A percentile compares a stretch with the other conserved stretches of the same genome.
Evolutionary conservation across 768 basidiomycete species (phyloP).

Genomic region (Agrocybe praecox): DNA sequence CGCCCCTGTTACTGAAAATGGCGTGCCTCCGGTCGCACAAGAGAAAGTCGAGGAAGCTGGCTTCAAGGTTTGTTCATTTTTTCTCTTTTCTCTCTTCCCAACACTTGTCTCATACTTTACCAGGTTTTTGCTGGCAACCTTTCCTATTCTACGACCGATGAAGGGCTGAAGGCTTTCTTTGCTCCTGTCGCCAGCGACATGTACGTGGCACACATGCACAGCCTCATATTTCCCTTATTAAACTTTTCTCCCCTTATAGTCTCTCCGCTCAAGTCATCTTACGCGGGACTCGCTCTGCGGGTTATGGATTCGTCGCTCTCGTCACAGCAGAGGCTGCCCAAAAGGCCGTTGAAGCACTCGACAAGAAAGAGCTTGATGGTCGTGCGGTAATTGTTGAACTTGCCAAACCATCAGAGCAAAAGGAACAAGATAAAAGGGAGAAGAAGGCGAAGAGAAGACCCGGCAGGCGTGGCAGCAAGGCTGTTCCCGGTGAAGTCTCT

Average conservation of each 20-base stretch:
- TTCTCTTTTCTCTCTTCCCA: slow-evolving; percentile 15
- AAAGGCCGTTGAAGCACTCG: slow-evolving; percentile 81
- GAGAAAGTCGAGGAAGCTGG: slow-evolving; percentile 71
- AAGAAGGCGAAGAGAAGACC: slow-evolving; percentile 79
- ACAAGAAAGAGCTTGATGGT: slow-evolving; percentile 89
- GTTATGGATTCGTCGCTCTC: slow-evolving; percentile 92
- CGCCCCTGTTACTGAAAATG: slow-evolving; percentile 81
- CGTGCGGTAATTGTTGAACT: slow-evolving; percentile 90
- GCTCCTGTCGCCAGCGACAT: slow-evolving; percentile 84
- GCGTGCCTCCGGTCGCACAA: slow-evolving; percentile 81
- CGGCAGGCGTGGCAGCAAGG: slow-evolving; percentile 84
- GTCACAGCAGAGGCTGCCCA: slow-evolving; percentile 80
- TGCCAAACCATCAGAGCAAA: slow-evolving; percentile 89
- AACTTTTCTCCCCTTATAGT: slow-evolving; percentile 39
- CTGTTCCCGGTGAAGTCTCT: slow-evolving; percentile 86
- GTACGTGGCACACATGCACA: slow-evolving; percentile 61
- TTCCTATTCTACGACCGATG: slow-evolving; percentile 91
- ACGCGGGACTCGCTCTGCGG: slow-evolving; percentile 83
- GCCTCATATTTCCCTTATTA: slow-evolving; percentile 30
- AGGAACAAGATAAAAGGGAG: slow-evolving; percentile 82
- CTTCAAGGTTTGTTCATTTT: slow-evolving; percentile 68
- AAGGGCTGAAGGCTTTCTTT: slow-evolving; percentile 95
- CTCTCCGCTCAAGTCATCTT: slow-evolving; percentile 84
- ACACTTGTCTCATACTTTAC: slow-evolving; percentile 16
- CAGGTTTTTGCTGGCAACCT: slow-evolving; percentile 97